Conservation (phyloP, 345 rosid species). For the Heritiera fomes region DNA sequence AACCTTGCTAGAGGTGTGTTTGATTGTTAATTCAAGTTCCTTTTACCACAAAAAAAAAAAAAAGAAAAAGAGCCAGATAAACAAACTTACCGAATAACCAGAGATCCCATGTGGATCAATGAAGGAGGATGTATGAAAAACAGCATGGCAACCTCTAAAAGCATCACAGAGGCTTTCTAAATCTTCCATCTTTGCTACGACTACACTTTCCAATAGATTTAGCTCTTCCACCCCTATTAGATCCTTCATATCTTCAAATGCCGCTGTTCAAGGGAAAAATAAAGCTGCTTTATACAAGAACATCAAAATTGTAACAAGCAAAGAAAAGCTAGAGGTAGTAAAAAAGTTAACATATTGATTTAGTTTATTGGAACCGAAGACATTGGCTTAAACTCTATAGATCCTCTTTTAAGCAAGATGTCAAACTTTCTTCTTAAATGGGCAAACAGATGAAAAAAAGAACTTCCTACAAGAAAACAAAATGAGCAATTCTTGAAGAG, state of each 20-base stretch:
- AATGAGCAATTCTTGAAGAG: no score
- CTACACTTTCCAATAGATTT: constrained; percentile 33
- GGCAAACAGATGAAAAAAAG: no score
- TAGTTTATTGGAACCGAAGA: no score
- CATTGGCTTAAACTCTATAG: no score
- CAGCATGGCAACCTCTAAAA: constrained; percentile 45
- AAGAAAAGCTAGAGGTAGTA: background rate
- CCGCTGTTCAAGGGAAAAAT: constrained; percentile 23
- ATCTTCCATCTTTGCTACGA: constrained; percentile 36
- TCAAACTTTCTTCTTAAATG: no score
- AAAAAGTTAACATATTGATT: no score
- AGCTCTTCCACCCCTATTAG: constrained; percentile 28
- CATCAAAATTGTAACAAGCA: background rate
- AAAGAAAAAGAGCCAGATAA: background rate
- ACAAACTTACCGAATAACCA: constrained; percentile 37
- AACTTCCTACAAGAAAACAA: no score
- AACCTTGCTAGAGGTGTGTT: no score
- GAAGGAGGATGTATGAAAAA: constrained; percentile 46
- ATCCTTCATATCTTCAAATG: constrained; percentile 30
- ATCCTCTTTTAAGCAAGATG: no score
- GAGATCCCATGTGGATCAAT: constrained; percentile 48
- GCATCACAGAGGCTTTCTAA: constrained; percentile 35
- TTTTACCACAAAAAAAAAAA: no score
- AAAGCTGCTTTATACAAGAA: background rate
- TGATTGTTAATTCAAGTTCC: no score